Evolutionary conservation across 2,329 filamentous ascomycete species (phyloP), one percentile per base, ranked within the genome.

Genomic region (Colletotrichum orchidophilum): DNA sequence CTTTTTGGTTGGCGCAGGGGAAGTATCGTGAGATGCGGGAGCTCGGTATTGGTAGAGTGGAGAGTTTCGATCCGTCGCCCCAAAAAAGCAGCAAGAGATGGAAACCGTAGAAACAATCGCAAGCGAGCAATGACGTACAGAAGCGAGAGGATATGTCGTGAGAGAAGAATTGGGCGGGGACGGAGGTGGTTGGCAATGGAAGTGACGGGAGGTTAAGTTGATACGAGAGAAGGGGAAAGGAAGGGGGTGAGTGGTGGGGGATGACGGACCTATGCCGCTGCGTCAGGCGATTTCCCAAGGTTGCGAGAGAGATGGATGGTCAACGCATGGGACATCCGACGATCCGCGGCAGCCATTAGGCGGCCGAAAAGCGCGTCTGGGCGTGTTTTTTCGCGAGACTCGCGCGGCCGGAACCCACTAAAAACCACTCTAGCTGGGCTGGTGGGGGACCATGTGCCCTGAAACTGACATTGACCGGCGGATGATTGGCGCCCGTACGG

Each of bases 331-430:
- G 67, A 64, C 63, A 11, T 18, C 39, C 31, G 59, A 69, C 58
- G 68, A 71, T 68, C 68, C 31, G 29, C 39, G 18, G 39, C 39
- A 46, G 39, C 18, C 21, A 53, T 46, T 46, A 46, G 39, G 39
- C 35, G 24, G 35, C 46, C 29, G 31, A 33, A 42, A 54, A 54
- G 42, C 71, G 71, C 71, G 67, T 73, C 58, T 21, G 27, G 54
- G 33, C 67, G 71, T 64, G 67, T 71, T 71, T 73, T 73, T 73
- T 73, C 71, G 71, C 63, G 71, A 62, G 57, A 35, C 18, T 42
- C 31, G 31, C 50, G 70, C 60, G 50, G 55, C 27, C 11, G 55
- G 57, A 29, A 24, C 42, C 57, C 57, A 58, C 57, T 58, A 53
- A 62, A n/a, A 62, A 52, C 21, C 58, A 63, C 53, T 58, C 59